Evolutionary conservation across 2,329 filamentous ascomycete species (phyloP).

Genomic region (Colletotrichum graminicola): DNA sequence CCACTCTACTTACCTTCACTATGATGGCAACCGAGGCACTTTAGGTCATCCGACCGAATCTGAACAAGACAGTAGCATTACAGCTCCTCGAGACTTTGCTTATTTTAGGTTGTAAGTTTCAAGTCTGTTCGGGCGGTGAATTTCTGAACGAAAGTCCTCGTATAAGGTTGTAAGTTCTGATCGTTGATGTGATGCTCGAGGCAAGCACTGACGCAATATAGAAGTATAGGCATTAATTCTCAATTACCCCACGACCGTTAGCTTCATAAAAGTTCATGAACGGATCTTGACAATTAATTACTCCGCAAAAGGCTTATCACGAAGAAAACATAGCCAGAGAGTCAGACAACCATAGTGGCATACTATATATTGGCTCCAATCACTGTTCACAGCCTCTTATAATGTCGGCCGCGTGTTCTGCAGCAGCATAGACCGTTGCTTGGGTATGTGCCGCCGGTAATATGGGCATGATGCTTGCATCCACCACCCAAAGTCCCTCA

Average conservation of each 20-base stretch:
- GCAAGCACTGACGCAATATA: too few relatives aligned
- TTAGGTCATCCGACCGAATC: background rate
- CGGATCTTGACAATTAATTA: fast-evolving
- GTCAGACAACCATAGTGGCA: fast-evolving
- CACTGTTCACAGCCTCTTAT: slow-evolving; percentile 42
- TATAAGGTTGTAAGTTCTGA: background rate
- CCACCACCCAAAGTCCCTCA: slow-evolving; percentile 51
- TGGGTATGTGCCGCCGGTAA: slow-evolving; percentile 51
- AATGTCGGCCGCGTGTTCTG: slow-evolving; percentile 50
- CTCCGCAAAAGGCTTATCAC: too few relatives aligned
- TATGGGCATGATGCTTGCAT: slow-evolving; percentile 52
- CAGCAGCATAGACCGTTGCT: slow-evolving; percentile 48
- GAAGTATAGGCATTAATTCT: background rate
- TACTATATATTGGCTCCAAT: background rate
- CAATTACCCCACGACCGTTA: too few relatives aligned
- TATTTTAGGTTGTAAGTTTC: background rate
- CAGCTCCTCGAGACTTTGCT: background rate
- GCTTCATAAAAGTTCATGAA: background rate
- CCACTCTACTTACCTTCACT: background rate
- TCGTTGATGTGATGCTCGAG: background rate
- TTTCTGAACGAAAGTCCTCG: too few relatives aligned
- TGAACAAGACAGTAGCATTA: background rate
- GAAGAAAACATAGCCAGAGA: background rate
- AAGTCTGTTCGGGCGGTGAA: background rate
- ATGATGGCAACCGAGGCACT: background rate